Conservation (phyloP, 441 rosid genomes). For the Biscutella laevigata region DNA sequence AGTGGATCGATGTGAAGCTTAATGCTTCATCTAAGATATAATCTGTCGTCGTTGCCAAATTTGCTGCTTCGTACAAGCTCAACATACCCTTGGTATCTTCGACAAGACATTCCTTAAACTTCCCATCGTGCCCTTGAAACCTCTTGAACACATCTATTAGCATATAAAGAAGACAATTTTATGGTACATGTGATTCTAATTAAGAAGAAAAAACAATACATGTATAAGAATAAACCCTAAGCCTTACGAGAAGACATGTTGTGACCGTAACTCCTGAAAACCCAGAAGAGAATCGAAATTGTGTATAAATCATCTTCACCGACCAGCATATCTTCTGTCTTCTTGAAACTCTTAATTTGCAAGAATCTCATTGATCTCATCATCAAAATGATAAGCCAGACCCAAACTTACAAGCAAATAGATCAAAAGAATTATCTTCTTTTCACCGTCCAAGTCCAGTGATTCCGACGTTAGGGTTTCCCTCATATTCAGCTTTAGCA, state of each 20-base stretch:
- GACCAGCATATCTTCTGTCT: neutral
- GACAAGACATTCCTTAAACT: neutral
- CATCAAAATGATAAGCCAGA: neutral
- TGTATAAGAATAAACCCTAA: too few species aligned
- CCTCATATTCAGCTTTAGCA: neutral
- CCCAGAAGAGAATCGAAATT: neutral
- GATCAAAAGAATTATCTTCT: neutral
- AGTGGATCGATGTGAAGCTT: neutral
- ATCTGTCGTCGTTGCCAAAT: neutral
- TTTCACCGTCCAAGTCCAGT: too few species aligned
- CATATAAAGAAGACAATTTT: too few species aligned
- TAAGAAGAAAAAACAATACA: too few species aligned
- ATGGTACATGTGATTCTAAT: too few species aligned
- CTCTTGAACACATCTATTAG: neutral
- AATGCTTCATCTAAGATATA: neutral
- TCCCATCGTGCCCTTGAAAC: neutral
- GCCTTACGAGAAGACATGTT: neutral
- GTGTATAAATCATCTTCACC: neutral
- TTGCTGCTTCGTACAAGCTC: neutral
- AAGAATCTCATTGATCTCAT: neutral
- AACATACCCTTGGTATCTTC: neutral
- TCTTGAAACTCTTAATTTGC: neutral
- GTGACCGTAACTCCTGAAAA: slow-evolving; percentile 1
- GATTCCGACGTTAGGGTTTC: neutral
- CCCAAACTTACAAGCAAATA: neutral